These are phyloP conservation scores for Botrytis galanthina DNA, from an alignment of 2,329 filamentous ascomycete species.

Conservation along the genomic window DNA sequence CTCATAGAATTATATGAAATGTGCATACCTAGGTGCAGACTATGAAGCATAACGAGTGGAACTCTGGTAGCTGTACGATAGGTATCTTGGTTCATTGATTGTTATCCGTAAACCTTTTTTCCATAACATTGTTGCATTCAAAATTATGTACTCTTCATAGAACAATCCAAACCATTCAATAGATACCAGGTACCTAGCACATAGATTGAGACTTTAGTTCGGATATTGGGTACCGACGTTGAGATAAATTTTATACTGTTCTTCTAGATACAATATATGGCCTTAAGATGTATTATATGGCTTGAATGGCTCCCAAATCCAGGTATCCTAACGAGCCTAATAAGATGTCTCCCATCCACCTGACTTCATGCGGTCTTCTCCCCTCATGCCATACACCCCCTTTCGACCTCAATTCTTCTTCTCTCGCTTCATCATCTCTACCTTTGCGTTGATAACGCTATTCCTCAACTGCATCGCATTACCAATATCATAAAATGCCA, in stretches of 20 bases:
- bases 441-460: conserved; percentile 24
- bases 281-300: neutral
- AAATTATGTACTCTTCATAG: neutral
- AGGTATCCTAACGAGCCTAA: neutral
- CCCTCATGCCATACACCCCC: neutral
- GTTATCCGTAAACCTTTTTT: neutral
- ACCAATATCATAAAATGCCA: conserved; percentile 54
- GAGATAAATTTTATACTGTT: neutral
- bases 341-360: neutral
- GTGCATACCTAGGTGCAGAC: neutral
- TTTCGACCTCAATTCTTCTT: conserved; percentile 18
- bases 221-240: rapidly evolving
- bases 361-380: neutral
- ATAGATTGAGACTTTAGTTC: neutral
- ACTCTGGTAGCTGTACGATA: neutral
- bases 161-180: neutral
- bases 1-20: neutral
- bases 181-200: neutral
- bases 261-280: neutral
- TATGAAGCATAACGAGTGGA: neutral
- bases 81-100: neutral
- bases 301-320: neutral
- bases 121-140: neutral
- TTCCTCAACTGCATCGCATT: conserved; percentile 50
- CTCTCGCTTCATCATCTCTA: conserved; percentile 30